phyloP scores from a whole-genome alignment of 139 green algal species.

The Parachlorella kessleri region DNA sequence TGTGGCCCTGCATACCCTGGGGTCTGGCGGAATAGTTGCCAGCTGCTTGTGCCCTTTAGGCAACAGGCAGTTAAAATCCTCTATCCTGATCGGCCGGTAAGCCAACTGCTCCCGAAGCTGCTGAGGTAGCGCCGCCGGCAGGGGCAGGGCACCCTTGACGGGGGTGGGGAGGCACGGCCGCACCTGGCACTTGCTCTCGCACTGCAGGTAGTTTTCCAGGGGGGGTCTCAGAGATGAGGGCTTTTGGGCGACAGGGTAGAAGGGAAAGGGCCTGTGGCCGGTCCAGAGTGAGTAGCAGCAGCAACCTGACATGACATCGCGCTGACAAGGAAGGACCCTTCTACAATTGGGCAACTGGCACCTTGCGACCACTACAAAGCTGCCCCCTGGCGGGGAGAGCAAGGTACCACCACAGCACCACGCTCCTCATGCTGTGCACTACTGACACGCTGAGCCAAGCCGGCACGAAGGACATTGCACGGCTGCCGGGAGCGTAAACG shows the following conservation, averaged over 20 bases:
- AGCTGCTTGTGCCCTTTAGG: constrained; percentile 20
- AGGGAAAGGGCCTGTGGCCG: not conserved
- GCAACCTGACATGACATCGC: not conserved
- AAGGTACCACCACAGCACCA: not conserved
- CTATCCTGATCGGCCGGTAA: constrained; percentile 39
- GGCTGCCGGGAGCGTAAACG: not conserved
- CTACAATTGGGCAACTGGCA: not conserved
- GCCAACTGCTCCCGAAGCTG: constrained; percentile 6
- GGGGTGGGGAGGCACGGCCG: constrained; percentile 55
- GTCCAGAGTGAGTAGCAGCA: not conserved
- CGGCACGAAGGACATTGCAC: not conserved
- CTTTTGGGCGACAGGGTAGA: not conserved
- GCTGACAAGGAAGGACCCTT: not conserved
- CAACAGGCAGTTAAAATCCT: constrained; percentile 41
- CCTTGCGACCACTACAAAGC: too few relatives aligned
- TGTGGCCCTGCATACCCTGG: constrained; percentile 22
- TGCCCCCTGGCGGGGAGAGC: not conserved
- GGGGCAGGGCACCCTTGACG: constrained; percentile 52
- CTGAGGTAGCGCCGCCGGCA: constrained; percentile 43
- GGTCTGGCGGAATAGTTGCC: constrained; percentile 7
- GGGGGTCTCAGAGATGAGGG: too few relatives aligned
- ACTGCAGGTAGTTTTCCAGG: constrained; percentile 20
- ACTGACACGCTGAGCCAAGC: too few relatives aligned
- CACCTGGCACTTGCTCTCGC: constrained; percentile 50
- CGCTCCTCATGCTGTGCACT: not conserved